These are phyloP conservation scores for Pestalotiopsis sp. DNA, from an alignment of 2,329 filamentous ascomycete species.

Conservation along the genomic window DNA sequence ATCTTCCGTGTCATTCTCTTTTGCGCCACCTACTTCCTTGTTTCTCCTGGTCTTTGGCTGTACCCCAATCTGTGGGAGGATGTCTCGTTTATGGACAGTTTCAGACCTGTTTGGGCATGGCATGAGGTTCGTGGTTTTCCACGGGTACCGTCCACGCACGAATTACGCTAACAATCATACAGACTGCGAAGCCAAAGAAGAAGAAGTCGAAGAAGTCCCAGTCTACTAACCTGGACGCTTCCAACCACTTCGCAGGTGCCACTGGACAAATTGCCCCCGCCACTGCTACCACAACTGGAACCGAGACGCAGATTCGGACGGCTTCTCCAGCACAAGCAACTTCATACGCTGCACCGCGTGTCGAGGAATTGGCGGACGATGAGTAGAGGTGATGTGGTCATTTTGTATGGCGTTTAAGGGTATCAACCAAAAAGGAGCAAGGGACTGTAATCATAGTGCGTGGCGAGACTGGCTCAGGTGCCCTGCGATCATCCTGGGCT, in stretches of 20 bases:
- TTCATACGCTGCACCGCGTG: slow-evolving; percentile 52
- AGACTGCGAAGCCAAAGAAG: slow-evolving; percentile 47
- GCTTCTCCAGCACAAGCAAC: slow-evolving; percentile 34
- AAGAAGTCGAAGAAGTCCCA: slow-evolving; percentile 63
- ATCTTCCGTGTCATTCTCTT: slow-evolving; percentile 97
- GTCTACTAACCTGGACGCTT: slow-evolving; percentile 31
- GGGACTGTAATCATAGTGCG: not conserved
- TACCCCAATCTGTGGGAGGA: slow-evolving; percentile 99
- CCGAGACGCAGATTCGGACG: slow-evolving; percentile 55
- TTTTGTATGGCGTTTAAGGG: slow-evolving; percentile 27
- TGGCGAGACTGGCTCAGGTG: not conserved
- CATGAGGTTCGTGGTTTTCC: slow-evolving; percentile 73
- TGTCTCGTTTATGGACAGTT: slow-evolving; percentile 97
- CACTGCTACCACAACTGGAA: slow-evolving; percentile 58
- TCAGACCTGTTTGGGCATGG: slow-evolving; percentile 96
- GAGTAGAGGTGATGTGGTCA: slow-evolving; percentile 34
- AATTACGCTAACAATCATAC: slow-evolving; percentile 6
- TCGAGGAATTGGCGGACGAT: slow-evolving; percentile 55
- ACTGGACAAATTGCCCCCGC: slow-evolving; percentile 56
- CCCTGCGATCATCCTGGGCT: not conserved
- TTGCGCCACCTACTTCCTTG: slow-evolving; percentile 83
- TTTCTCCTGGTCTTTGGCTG: slow-evolving; percentile 90
- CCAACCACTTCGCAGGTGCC: slow-evolving; percentile 50
- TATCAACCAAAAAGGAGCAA: not conserved
- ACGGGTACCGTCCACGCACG: not conserved